Base-by-base conservation (phyloP, 805 yeast genomes). In the Grigorovia jiainica region DNA sequence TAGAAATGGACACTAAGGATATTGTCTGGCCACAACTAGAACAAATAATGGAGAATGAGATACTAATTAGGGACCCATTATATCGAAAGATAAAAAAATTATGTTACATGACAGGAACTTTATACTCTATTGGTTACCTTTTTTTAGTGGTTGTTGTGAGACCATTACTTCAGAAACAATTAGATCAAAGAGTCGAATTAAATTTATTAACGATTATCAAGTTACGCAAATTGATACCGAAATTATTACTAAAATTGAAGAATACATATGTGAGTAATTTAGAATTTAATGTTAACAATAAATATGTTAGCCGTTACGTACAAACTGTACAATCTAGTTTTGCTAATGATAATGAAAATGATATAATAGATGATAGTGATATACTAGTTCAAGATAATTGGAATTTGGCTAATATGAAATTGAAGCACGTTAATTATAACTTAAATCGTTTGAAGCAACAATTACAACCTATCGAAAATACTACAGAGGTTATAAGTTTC, bases 231-330 rank as follows among this genome's bases (percentile, higher is more conserved):
- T 18, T 53, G 2, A 53, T 72, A 4, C 17, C 27, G 18, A 39
- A 45, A 1, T 42, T 58, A n/a, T 46, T 63, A 6, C 45, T 55
- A 16, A 54, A 53, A 15, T 47, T 61, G 31, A 52, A 51, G 17
- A 44, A 39, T 21, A 62, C 71, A 0, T 71, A 76, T 4, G 51
- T 65, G 3, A 64, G 71, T n/a, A 64, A 64, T 9, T 53, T 71
- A 11, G 70, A 66, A 18, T 66, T 66, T 47, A 67, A 67, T 31
- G 70, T 65, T 21, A 51, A 51, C 18, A 47, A 59, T 19, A 61
- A 64, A 39, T 58, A 64, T 8, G 42, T 55, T 11, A 61, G 58
- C 15, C 47, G 57, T 20, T 49, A 50, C 15, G 54, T 55, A 4
- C 64, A 60, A 43, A 58, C 63, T 4, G 47, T 43, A 34, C 19